Evolutionary conservation across 352 stramenopile species (phyloP).

Genomic region (Elongisporangium senticosum): DNA sequence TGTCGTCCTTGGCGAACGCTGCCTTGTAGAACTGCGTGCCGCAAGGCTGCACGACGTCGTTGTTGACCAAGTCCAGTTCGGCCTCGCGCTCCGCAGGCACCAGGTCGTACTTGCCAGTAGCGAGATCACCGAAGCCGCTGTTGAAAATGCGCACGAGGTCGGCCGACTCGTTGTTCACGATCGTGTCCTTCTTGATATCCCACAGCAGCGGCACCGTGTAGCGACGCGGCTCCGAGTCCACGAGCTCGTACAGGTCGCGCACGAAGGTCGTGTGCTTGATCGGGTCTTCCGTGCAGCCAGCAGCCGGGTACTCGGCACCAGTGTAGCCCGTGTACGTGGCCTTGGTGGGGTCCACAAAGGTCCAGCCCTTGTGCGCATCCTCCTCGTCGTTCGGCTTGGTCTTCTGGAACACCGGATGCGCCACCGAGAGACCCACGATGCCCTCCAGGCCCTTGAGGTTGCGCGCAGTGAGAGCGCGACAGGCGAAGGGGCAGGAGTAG

Average conservation of each 20-base stretch:
- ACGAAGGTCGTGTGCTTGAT: slow-evolving; percentile 22
- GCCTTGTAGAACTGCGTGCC: slow-evolving; percentile 48
- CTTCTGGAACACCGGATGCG: slow-evolving; percentile 44
- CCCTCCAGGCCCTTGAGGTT: slow-evolving; percentile 91
- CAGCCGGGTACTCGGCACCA: slow-evolving; percentile 15
- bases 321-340: slow-evolving; percentile 6
- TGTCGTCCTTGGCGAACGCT: slow-evolving; percentile 42
- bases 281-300: slow-evolving; percentile 16
- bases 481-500: slow-evolving; percentile 84
- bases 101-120: slow-evolving; percentile 26
- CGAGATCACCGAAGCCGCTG: slow-evolving; percentile 30
- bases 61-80: slow-evolving; percentile 59
- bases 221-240: slow-evolving; percentile 9
- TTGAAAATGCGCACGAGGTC: slow-evolving; percentile 70
- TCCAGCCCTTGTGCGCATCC: slow-evolving; percentile 32
- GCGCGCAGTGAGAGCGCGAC: slow-evolving; percentile 56
- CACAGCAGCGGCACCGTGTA: slow-evolving; percentile 68
- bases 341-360: slow-evolving; percentile 15
- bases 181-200: slow-evolving; percentile 60
- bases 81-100: slow-evolving; percentile 32
- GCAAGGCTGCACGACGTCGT: slow-evolving; percentile 50
- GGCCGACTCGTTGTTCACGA: slow-evolving; percentile 82
- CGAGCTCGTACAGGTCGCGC: slow-evolving; percentile 36
- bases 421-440: slow-evolving; percentile 82
- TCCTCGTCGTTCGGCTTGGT: slow-evolving; percentile 31